A percentile compares a stretch with the other conserved stretches of the same genome.
phyloP scores from a whole-genome alignment of 768 basidiomycete genomes.

The Pisolithus orientalis region DNA sequence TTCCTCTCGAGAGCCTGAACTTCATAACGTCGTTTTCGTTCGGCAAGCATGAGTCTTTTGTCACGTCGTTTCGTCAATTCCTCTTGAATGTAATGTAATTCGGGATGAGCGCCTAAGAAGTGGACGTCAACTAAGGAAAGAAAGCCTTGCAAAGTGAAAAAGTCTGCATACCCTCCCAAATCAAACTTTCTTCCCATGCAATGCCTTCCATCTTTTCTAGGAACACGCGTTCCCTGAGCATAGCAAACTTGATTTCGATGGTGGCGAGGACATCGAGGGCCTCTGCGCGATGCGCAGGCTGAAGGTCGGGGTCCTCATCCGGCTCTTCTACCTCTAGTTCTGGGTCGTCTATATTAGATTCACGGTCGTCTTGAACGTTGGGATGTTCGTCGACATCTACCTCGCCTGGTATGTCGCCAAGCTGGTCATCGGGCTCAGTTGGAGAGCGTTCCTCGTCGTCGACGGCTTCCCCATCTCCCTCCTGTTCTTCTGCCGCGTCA shows the following conservation, averaged over 20 bases:
- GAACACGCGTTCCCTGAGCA: constrained; percentile 80
- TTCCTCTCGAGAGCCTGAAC: constrained; percentile 55
- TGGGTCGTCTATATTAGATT: constrained; percentile 10
- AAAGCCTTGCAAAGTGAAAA: background rate
- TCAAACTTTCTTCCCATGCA: constrained; percentile 80
- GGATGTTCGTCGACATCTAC: constrained; percentile 31
- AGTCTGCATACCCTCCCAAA: constrained; percentile 62
- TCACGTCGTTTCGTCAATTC: constrained; percentile 76
- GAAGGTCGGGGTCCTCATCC: constrained; percentile 61
- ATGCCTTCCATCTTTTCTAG: constrained; percentile 92
- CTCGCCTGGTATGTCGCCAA: constrained; percentile 9
- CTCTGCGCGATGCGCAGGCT: constrained; percentile 78
- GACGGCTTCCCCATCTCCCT: constrained; percentile 10
- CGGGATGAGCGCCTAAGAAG: constrained; percentile 72
- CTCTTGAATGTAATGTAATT: constrained; percentile 72
- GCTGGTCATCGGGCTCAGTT: constrained; percentile 10
- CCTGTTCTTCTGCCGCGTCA: constrained; percentile 3
- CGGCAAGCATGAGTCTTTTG: constrained; percentile 74
- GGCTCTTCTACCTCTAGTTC: constrained; percentile 19
- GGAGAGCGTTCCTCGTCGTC: constrained; percentile 21
- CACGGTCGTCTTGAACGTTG: constrained; percentile 6
- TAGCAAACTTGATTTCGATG: constrained; percentile 91
- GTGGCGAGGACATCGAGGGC: constrained; percentile 82
- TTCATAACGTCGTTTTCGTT: constrained; percentile 66
- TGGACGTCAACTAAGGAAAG: background rate